Evolutionary conservation across 805 yeast species (phyloP), one percentile per base, ranked within the genome.

Genomic region (Nakazawaea populi): DNA sequence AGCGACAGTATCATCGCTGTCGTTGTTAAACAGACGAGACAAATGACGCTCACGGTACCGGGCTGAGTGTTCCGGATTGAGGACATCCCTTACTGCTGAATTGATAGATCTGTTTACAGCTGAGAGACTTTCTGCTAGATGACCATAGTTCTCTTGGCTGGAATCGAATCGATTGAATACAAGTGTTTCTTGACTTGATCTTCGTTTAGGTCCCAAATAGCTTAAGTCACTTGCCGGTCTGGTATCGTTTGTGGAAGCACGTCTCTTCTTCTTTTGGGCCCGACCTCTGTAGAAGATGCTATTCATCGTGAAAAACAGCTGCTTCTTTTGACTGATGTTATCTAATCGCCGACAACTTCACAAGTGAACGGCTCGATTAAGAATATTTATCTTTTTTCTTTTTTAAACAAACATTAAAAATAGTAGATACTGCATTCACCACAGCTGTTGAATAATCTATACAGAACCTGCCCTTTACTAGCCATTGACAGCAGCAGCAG

Each of bases 1-100:
- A 4, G 53, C 49, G 6, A 42, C 53, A 18, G 53, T 51, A 27
- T 43, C 50, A 46, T 51, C 53, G 18, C 50, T 46, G 24, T 51
- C 53, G 34, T 50, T 32, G 29, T 36, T 46, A 34, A 30, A 27
- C 4, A 7, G 31, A 29, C 29, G 42, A 35, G 34, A 8, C 4
- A 14, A 30, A 27, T 34, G 12, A 5, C 42, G 6, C 4, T 47
- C 47, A 5, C 37, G 38, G 18, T 43, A 29, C 24, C 39, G 49
- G 6, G 30, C 1, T 5, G 34, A 6, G 27, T 46, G 28, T 29
- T 42, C 46, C 3, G 32, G 12, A 27, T 42, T 43, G 41, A 51
- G n/a, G 8, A 51, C 38, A 32, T 51, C 50, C 30, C 53, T 27
- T 6, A 51, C 28, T 36, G 46, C 53, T 10, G 43, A 28, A 24